Evolutionary conservation across 2,329 filamentous ascomycete genomes (phyloP).

Genomic region (Fusarium begoniae): DNA sequence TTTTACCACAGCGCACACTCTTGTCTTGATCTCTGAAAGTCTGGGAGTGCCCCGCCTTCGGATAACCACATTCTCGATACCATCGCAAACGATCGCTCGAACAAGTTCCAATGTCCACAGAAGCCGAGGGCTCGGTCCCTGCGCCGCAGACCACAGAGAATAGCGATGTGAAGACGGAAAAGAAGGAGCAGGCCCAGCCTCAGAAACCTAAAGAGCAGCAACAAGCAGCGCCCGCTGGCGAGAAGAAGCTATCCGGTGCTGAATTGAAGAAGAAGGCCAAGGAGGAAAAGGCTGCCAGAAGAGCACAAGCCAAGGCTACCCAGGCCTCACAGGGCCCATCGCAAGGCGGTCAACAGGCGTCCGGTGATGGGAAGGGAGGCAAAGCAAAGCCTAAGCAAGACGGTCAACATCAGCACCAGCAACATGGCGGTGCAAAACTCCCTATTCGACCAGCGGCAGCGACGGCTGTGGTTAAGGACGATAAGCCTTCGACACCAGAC

Average conservation of each 20-base stretch:
- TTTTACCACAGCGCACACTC: slow-evolving; percentile 6
- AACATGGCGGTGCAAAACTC: slow-evolving; percentile 47
- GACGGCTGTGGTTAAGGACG: slow-evolving; percentile 56
- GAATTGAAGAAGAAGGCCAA: slow-evolving; percentile 90
- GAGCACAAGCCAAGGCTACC: slow-evolving; percentile 74
- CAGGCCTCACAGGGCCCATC: slow-evolving; percentile 56
- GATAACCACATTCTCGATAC: slow-evolving; percentile 24
- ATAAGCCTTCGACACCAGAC: slow-evolving; percentile 70
- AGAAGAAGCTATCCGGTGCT: slow-evolving; percentile 73
- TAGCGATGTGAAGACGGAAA: slow-evolving; percentile 40
- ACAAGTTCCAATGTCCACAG: slow-evolving; percentile 44
- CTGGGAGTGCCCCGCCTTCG: slow-evolving; percentile 34
- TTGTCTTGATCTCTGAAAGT: slow-evolving; percentile 6
- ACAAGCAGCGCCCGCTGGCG: slow-evolving; percentile 40
- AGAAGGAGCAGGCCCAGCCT: slow-evolving; percentile 37
- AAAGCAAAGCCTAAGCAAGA: slow-evolving; percentile 61
- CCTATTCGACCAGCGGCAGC: slow-evolving; percentile 46
- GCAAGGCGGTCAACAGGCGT: slow-evolving; percentile 48
- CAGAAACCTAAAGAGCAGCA: slow-evolving; percentile 39
- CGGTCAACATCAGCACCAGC: slow-evolving; percentile 43
- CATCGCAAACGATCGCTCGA: slow-evolving; percentile 13
- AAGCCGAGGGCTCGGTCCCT: slow-evolving; percentile 45
- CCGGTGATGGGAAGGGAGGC: slow-evolving; percentile 55
- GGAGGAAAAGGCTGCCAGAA: slow-evolving; percentile 87
- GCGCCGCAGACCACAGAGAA: slow-evolving; percentile 41